Conservation (phyloP, 768 basidiomycete genomes). For the Cystofilobasidium bisporidii region DNA sequence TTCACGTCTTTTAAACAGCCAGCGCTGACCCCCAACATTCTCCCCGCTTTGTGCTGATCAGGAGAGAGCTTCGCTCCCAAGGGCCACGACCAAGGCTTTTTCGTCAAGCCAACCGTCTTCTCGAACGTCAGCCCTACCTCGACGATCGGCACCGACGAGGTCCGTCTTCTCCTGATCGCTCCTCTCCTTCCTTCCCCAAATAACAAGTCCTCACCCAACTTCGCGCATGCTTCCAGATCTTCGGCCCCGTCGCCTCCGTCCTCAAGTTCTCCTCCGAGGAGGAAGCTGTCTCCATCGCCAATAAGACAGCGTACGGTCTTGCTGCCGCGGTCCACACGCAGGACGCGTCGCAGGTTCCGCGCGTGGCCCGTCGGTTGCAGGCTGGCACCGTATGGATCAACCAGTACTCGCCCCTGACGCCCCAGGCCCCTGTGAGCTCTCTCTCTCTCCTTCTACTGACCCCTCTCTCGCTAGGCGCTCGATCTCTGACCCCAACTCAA, state of each 20-base stretch:
- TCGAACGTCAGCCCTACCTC: slow-evolving; percentile 57
- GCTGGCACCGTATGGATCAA: slow-evolving; percentile 84
- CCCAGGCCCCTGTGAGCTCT: background rate
- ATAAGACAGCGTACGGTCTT: slow-evolving; percentile 78
- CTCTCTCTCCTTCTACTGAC: too few relatives aligned
- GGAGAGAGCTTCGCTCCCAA: slow-evolving; percentile 43
- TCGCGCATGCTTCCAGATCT: background rate
- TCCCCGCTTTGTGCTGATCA: background rate
- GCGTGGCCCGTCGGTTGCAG: slow-evolving; percentile 60
- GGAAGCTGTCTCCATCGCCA: slow-evolving; percentile 73
- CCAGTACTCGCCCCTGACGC: slow-evolving; percentile 40
- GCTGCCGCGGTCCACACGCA: slow-evolving; percentile 76
- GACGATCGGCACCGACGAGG: slow-evolving; percentile 59
- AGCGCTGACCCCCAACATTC: too few relatives aligned
- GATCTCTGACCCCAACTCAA: too few relatives aligned
- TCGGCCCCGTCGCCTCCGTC: slow-evolving; percentile 56
- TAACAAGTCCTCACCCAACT: too few relatives aligned
- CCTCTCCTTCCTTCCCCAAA: too few relatives aligned
- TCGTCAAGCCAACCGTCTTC: slow-evolving; percentile 76
- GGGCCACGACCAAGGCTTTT: slow-evolving; percentile 57
- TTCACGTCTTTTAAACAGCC: background rate
- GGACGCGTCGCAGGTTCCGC: slow-evolving; percentile 63
- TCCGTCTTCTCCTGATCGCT: background rate
- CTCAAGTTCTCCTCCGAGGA: slow-evolving; percentile 78
- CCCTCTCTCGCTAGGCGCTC: too few relatives aligned